Evolutionary conservation across 306 rosid genomes (phyloP).

Genomic region (Sechiopsis laciniata): DNA sequence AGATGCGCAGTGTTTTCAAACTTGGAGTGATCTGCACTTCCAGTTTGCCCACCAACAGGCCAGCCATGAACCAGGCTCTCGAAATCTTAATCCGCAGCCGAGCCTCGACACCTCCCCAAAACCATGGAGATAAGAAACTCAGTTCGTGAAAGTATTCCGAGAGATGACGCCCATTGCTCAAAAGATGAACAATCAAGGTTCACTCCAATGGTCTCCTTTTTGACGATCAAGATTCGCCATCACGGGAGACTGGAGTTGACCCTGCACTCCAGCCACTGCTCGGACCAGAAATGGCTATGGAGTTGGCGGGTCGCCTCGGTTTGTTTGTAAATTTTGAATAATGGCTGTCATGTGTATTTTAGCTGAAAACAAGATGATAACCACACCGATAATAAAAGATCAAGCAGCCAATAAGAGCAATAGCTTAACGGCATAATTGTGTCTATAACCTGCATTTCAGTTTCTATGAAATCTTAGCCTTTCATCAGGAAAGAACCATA

Average conservation of each 20-base stretch:
- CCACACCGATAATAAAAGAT: background rate
- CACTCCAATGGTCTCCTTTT: background rate
- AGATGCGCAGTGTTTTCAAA: conserved; percentile 51
- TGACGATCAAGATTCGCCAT: background rate
- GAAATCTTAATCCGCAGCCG: conserved; percentile 34
- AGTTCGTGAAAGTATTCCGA: background rate
- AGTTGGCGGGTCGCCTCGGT: background rate
- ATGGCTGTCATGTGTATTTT: background rate
- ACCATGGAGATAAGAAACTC: conserved; percentile 12
- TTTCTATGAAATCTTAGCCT: background rate
- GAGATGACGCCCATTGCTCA: background rate
- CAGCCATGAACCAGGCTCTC: conserved; percentile 66
- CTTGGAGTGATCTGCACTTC: conserved; percentile 60
- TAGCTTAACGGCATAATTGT: too few relatives aligned
- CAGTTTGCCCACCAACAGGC: conserved; percentile 42
- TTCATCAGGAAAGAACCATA: background rate
- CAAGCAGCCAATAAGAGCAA: too few relatives aligned
- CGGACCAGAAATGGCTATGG: conserved; percentile 11
- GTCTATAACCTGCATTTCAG: background rate
- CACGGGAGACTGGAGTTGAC: background rate
- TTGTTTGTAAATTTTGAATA: background rate
- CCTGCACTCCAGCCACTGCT: conserved; percentile 7
- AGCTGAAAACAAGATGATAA: background rate
- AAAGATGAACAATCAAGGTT: background rate
- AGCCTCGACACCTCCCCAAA: background rate